Evolutionary conservation across 2,329 filamentous ascomycete species (phyloP), one percentile per base, ranked within the genome.

Genomic region (Thielaviopsis punctulata): DNA sequence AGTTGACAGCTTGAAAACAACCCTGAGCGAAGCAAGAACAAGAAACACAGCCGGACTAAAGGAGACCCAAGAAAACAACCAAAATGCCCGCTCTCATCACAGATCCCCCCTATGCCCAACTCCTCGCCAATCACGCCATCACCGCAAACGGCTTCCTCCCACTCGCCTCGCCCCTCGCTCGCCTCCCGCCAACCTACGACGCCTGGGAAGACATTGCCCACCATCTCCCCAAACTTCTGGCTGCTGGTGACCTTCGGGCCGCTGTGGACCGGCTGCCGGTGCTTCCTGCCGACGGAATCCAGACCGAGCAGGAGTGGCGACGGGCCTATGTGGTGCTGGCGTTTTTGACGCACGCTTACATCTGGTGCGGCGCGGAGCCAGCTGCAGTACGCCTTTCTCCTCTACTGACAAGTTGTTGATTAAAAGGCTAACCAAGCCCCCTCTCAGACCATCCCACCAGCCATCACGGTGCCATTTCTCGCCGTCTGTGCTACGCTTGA

Each of bases 321-420:
- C 77, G 92, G 60, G 92, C 90, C 56, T 96, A 96, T 69, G 83
- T 84, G 53, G 75, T 95, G 50, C 73, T 98, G 54, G 84, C 80
- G 54, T 95, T 96, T 68, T 86, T 96, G 66, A 77, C 88, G 30
- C 90, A 98, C 69, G 85, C 82, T 59, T 98, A 96, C 69, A 86
- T 98, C 63, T 98, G 92, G 92, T 86, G 87, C 62, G 89, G 87
- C 65, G 84, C 92, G 61, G 77, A 73, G 59, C 89, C 92, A 45
- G 75, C 76, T 58, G 87, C 30, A 19, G 51, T 52, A 27, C 48
- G 51, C 36, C 6, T 27, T 24, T 13, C 24, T 24, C 10, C 13
- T 45, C 15, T 22, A 7, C 5, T 45, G 9, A n/a, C n/a, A n/a
- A n/a, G n/a, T n/a, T n/a, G n/a, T n/a, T n/a, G n/a, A n/a, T n/a